Evolutionary conservation across 768 basidiomycete species (phyloP), one percentile per base, ranked within the genome.

Genomic region (Fibroporia radiculosa): DNA sequence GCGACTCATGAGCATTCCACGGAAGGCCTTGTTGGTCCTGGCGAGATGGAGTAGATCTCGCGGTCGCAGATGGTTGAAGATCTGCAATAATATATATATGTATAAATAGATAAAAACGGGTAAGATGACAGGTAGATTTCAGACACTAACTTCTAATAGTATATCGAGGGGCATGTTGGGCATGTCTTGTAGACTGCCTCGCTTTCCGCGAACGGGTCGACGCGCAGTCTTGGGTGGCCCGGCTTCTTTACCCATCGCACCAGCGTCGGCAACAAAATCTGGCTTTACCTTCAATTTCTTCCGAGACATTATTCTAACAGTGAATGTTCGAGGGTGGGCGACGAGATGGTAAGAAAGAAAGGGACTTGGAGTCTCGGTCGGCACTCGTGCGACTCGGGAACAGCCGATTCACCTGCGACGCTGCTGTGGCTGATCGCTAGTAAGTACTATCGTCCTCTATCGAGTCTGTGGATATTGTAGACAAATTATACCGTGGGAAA

Each of bases 21-120:
- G 46, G 34, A 56, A 53, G 3, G 20, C 12, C 34, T 45, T 48
- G 22, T 36, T 40, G 4, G 54, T 53, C 4, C 52, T 36, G 1
- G 49, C 47, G 2, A 56, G 24, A 19, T 48, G 42, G 24, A 56
- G 38, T n/a, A 56, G 29, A 29, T 56, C 54, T 12, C 38, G 44
- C 2, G 54, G 54, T 14, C 45, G 43, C 37, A 55, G 34, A 33
- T 27, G 19, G 10, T 13, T 14, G 39, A 50, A 46, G 8, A 52
- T 55, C 50, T 54, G 14, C 22, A 19, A 10, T 14, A 16, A 18
- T 39, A 25, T 25, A 16, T 16, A n/a, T n/a, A n/a, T n/a, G n/a
- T n/a, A n/a, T n/a, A n/a, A n/a, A n/a, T 35, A 35, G 34, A 8
- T 10, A 19, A 8, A 12, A 6, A 7, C 22, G 20, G 20, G 25